phyloP scores from a whole-genome alignment of 352 stramenopile species.

The Globisporangium polare region DNA sequence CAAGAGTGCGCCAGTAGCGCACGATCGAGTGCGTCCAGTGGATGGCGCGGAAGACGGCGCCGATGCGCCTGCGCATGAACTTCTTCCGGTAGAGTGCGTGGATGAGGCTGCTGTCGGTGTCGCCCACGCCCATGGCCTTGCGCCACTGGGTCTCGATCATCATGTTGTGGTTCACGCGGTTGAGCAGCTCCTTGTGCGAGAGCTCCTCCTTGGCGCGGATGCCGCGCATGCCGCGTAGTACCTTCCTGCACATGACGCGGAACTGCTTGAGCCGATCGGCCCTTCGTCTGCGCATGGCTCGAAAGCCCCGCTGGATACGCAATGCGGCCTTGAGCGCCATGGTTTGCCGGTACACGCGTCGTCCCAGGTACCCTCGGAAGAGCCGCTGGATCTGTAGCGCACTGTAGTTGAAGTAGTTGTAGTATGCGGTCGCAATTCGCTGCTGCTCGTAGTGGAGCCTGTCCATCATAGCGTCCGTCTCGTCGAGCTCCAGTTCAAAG shows the following conservation, averaged over 20 bases:
- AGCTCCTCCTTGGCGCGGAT: conserved; percentile 36
- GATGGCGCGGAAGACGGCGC: conserved; percentile 27
- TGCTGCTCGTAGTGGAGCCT: conserved; percentile 26
- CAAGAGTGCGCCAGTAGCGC: conserved; percentile 32
- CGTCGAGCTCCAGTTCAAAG: conserved; percentile 27
- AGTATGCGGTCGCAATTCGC: conserved; percentile 17
- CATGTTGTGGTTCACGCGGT: conserved; percentile 52
- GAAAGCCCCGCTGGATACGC: conserved; percentile 44
- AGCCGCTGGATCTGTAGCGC: conserved; percentile 78
- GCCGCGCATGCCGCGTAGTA: conserved; percentile 46
- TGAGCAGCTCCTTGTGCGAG: conserved; percentile 49
- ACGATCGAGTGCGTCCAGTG: conserved; percentile 25
- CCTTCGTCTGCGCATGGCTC: conserved; percentile 27
- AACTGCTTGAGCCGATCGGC: conserved; percentile 31
- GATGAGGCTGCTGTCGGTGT: conserved; percentile 49
- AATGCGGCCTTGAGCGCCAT: conserved; percentile 36
- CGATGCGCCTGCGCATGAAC: conserved; percentile 43
- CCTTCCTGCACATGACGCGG: conserved; percentile 37
- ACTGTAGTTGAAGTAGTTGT: conserved; percentile 31
- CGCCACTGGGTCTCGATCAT: conserved; percentile 67
- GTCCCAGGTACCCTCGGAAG: conserved; percentile 79
- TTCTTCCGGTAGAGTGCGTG: conserved; percentile 60
- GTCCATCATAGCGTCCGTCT: conserved; percentile 22
- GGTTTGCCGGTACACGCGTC: conserved; percentile 35
- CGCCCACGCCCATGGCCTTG: conserved; percentile 52